Conservation (phyloP, 1,284 basidiomycete genomes). For the Leccinum angustisporum region DNA sequence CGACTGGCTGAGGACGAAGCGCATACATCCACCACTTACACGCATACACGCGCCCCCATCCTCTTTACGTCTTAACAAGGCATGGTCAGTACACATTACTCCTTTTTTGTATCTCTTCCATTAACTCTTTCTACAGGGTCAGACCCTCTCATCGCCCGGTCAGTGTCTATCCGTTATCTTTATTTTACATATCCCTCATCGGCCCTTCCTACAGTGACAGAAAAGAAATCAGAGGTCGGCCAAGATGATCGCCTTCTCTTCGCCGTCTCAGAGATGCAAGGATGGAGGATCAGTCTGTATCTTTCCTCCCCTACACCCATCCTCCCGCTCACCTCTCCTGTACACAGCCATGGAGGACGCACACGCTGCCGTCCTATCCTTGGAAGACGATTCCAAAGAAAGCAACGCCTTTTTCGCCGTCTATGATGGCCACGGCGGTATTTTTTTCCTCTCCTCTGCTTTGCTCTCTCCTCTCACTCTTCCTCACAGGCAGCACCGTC, state of each 20-base stretch:
- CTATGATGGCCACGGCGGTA: slow-evolving; percentile 98
- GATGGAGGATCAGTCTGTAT: slow-evolving; percentile 94
- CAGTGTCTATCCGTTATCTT: slow-evolving; percentile 25
- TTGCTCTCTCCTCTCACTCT: slow-evolving; percentile 11
- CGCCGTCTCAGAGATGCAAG: slow-evolving; percentile 96
- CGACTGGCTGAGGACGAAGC: slow-evolving; percentile 1
- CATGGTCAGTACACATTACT: slow-evolving; percentile 28
- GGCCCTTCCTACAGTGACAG: slow-evolving; percentile 55
- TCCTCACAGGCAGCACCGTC: slow-evolving; percentile 72
- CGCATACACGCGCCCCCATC: slow-evolving; percentile 10
- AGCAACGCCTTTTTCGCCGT: slow-evolving; percentile 90
- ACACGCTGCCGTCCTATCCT: slow-evolving; percentile 78
- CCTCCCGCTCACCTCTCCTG: neutral
- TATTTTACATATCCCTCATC: slow-evolving; percentile 10
- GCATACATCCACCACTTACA: neutral
- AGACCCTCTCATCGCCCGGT: slow-evolving; percentile 74
- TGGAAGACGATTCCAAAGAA: slow-evolving; percentile 53
- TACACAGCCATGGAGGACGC: slow-evolving; percentile 94
- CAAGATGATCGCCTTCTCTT: slow-evolving; percentile 79
- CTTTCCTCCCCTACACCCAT: neutral
- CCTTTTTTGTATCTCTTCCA: slow-evolving; percentile 5
- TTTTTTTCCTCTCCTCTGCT: neutral
- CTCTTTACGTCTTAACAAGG: slow-evolving; percentile 34
- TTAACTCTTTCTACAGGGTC: slow-evolving; percentile 49
- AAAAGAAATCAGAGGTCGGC: slow-evolving; percentile 83